Percentiles rank a stretch among this genome's conserved stretches.
Conservation (phyloP, 805 yeast genomes). For the Diddensiella santjacobensis region DNA sequence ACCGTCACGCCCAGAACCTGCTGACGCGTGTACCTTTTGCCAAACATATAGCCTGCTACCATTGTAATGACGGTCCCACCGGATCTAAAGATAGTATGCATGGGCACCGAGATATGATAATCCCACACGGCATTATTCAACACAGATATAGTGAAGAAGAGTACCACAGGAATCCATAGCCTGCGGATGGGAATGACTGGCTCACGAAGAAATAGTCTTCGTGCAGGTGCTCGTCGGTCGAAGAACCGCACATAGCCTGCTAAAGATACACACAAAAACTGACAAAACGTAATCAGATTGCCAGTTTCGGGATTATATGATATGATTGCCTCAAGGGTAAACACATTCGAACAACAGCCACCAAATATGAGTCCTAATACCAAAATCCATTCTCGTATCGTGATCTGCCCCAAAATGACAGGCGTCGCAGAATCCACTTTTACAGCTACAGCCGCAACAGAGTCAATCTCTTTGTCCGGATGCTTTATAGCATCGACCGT, state of each 20-base stretch:
- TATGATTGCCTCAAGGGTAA: conserved; percentile 55
- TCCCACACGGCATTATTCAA: conserved; percentile 57
- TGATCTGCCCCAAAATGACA: conserved; percentile 13
- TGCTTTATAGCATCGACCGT: not conserved
- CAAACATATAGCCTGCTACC: conserved; percentile 48
- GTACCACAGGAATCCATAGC: conserved; percentile 45
- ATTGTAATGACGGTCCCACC: conserved; percentile 61
- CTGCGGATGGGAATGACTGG: conserved; percentile 31
- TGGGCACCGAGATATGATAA: conserved; percentile 57
- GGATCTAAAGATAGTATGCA: conserved; percentile 64
- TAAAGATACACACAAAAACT: conserved; percentile 51
- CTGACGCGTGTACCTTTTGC: conserved; percentile 42
- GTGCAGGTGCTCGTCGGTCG: conserved; percentile 30
- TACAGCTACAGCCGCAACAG: not conserved
- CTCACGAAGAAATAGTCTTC: conserved; percentile 28
- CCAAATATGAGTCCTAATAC: conserved; percentile 49
- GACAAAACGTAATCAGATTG: conserved; percentile 51
- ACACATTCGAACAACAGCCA: conserved; percentile 71
- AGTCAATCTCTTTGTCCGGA: not conserved
- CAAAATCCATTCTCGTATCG: conserved; percentile 22
- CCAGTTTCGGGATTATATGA: conserved; percentile 39
- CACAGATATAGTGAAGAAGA: conserved; percentile 50
- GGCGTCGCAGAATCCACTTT: not conserved
- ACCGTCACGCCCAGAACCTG: conserved; percentile 51
- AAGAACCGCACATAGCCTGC: conserved; percentile 40